Evolutionary conservation across 305 asterid genomes (phyloP), one percentile per base, ranked within the genome.

Genomic region (Salvia sclarea): DNA sequence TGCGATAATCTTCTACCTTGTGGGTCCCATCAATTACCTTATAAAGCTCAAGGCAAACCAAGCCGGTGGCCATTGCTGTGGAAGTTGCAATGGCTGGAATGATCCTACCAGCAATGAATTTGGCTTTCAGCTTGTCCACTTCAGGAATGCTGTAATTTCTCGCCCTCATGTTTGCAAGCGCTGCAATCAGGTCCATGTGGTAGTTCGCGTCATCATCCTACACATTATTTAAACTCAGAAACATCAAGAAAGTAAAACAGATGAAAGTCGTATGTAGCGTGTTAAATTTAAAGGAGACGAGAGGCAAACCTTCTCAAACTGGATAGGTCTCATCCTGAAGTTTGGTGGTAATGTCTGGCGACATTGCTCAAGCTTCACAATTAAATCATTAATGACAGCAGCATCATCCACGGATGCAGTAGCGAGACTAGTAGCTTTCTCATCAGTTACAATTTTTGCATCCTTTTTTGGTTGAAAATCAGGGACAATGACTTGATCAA

Each of bases 111-210:
- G 97, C 98, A 7, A 92, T 92, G 80, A 92, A 85, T 73, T 92
- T 92, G 71, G 98, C 98, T 76, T 85, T 84, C 71, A 92, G 90
- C 76, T 86, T 92, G 78, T 92, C 98, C 10, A 92, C 98, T 80
- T 90, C 96, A 0, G 96, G 97, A 50, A 92, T 83, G 73, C 92
- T 73, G 82, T 92, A 92, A 66, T 92, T 92, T 68, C 98, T 86
- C 14, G 98, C 98, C 83, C 98, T 90, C 98, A 92, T 92, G 86
- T 92, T 92, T n/a, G 98, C 98, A 37, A 92, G 95, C 13, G 88
- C 97, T 1, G 98, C 92, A 37, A 92, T 88, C 72, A 88, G 68
- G 76, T 92, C 98, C 97, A 92, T 90, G 76, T 92, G 98, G 82
- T 86, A 88, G 69, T 92, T 92, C 41, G 97, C 85, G 61, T 90